These are phyloP conservation scores for Russula sp. DNA, from an alignment of 768 basidiomycete genomes.

Conservation along the genomic window DNA sequence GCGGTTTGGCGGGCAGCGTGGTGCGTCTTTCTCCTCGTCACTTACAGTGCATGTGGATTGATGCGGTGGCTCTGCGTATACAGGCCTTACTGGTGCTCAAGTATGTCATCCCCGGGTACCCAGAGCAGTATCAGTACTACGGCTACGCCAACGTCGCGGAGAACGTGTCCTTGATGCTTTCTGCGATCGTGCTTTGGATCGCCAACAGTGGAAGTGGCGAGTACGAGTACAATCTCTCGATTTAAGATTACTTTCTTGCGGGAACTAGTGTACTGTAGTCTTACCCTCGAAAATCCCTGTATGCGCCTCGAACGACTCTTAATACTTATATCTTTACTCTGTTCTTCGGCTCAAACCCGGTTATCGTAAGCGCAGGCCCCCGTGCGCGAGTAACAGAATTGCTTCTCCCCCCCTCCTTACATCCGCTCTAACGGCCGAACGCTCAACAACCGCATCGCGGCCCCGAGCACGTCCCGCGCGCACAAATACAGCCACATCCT, in stretches of 20 bases:
- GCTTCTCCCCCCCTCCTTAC: conserved; percentile 38
- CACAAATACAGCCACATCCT: conserved; percentile 85
- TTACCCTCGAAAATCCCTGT: neutral
- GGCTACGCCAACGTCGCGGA: conserved; percentile 96
- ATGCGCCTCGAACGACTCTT: neutral
- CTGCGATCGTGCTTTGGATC: conserved; percentile 85
- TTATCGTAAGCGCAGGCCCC: neutral
- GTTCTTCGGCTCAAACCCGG: neutral
- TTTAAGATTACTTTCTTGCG: conserved; percentile 21
- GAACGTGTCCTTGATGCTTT: conserved; percentile 80
- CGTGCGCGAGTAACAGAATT: neutral
- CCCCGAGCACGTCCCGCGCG: conserved; percentile 84
- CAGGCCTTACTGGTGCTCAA: conserved; percentile 89
- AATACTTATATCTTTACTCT: conserved; percentile 3
- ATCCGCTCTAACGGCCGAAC: conserved; percentile 89
- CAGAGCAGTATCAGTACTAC: conserved; percentile 78
- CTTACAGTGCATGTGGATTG: neutral
- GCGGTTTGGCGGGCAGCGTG: conserved; percentile 94
- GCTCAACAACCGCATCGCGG: conserved; percentile 82
- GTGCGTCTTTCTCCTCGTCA: conserved; percentile 44
- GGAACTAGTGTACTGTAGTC: conserved; percentile 1
- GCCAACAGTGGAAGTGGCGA: conserved; percentile 81
- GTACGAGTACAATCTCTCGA: conserved; percentile 82
- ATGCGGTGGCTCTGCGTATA: neutral
- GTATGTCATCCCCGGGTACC: conserved; percentile 70